Percentiles rank a stretch among this genome's conserved stretches.
Conservation (phyloP, 768 basidiomycete species). For the Neoboletus subvelutipes region DNA sequence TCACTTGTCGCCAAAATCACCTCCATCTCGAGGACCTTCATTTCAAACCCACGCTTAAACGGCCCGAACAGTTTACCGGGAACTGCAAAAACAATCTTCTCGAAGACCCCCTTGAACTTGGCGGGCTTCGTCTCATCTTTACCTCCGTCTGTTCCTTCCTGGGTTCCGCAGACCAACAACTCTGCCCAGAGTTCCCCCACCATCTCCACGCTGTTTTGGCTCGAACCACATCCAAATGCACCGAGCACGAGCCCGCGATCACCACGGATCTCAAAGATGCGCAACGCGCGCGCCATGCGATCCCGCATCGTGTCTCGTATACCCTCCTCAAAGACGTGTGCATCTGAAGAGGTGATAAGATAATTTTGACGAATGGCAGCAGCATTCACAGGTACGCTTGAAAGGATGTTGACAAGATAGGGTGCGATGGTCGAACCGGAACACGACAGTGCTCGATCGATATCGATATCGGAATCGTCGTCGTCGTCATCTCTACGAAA, state of each 20-base stretch:
- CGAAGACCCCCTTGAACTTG: conserved; percentile 41
- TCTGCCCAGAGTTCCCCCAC: conserved; percentile 48
- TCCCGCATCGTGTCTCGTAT: conserved; percentile 45
- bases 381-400: conserved; percentile 44
- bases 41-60: conserved; percentile 42
- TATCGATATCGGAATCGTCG: conserved; percentile 23
- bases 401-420: conserved; percentile 40
- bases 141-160: conserved; percentile 20
- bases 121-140: conserved; percentile 24
- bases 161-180: conserved; percentile 38
- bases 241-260: conserved; percentile 42
- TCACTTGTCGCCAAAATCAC: conserved; percentile 31
- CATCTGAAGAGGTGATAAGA: conserved; percentile 33
- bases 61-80: conserved; percentile 35
- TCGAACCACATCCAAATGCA: conserved; percentile 45
- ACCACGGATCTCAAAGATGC: conserved; percentile 43
- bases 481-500: conserved; percentile 40
- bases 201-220: conserved; percentile 41
- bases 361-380: conserved; percentile 41
- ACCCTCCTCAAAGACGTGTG: conserved; percentile 37
- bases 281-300: conserved; percentile 47
- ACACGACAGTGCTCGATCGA: conserved; percentile 2
- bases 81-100: conserved; percentile 44
- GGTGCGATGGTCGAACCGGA: conserved; percentile 36
- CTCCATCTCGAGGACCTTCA: conserved; percentile 39